phyloP scores from a whole-genome alignment of 2,329 filamentous ascomycete species.

The Penicillium verrucosum region DNA sequence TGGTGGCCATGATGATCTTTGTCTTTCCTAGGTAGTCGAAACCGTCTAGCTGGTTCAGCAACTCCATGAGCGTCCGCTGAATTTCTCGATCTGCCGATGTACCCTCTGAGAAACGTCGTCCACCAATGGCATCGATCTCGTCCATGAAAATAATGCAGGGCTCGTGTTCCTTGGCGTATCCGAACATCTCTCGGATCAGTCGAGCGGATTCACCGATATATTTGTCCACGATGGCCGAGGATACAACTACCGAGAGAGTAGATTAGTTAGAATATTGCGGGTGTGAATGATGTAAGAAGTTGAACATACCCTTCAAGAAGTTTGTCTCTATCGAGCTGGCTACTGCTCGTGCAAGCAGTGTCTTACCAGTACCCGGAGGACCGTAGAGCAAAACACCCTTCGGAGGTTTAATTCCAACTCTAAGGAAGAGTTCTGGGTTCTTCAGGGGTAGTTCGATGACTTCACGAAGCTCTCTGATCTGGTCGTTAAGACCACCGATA shows the following conservation, averaged over 20 bases:
- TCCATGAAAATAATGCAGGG: slow-evolving; percentile 99
- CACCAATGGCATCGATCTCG: slow-evolving; percentile 98
- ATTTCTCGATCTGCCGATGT: slow-evolving; percentile 98
- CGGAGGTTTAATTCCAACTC: slow-evolving; percentile 97
- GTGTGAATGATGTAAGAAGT: not conserved
- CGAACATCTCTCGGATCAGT: slow-evolving; percentile 98
- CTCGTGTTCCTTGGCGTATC: slow-evolving; percentile 98
- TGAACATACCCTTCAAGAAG: slow-evolving; percentile 79
- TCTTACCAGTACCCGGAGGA: slow-evolving; percentile 95
- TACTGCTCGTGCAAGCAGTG: slow-evolving; percentile 86
- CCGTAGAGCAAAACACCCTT: slow-evolving; percentile 97
- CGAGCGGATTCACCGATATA: slow-evolving; percentile 98
- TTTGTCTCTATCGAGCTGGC: slow-evolving; percentile 97
- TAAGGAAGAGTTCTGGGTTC: slow-evolving; percentile 94
- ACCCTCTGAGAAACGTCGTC: slow-evolving; percentile 92
- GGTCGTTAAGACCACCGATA: slow-evolving; percentile 95
- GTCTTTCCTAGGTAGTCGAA: slow-evolving; percentile 99
- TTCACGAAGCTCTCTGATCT: slow-evolving; percentile 94
- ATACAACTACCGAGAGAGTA: slow-evolving; percentile 67
- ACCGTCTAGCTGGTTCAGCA: slow-evolving; percentile 96
- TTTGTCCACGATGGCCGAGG: slow-evolving; percentile 98
- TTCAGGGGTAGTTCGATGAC: slow-evolving; percentile 97
- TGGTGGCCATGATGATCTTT: slow-evolving; percentile 99
- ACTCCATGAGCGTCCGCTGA: slow-evolving; percentile 95
- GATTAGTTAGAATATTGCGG: slow-evolving; percentile 6